Evolutionary conservation across 371 early-diverging fungal genomes (phyloP).

Genomic region (Nematocida sp.): DNA sequence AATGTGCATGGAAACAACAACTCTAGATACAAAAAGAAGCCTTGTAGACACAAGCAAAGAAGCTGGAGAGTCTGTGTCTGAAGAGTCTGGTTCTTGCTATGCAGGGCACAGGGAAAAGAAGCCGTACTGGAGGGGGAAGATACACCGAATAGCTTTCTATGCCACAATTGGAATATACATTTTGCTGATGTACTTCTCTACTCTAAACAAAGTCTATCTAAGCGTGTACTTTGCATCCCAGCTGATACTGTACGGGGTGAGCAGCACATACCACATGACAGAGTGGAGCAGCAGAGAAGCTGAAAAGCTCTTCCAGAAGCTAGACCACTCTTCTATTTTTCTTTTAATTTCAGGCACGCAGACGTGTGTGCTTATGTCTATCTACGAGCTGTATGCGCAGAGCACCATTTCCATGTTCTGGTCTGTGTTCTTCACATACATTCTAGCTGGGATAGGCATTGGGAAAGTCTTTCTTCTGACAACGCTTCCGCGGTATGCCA

Average conservation of each 20-base stretch:
- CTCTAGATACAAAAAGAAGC: background rate
- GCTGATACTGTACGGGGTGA: slow-evolving; percentile 63
- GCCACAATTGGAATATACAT: slow-evolving; percentile 25
- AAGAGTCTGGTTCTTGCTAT: background rate
- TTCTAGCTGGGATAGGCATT: slow-evolving; percentile 58
- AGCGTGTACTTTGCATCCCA: slow-evolving; percentile 57
- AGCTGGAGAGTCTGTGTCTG: background rate
- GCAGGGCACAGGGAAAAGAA: slow-evolving; percentile 15
- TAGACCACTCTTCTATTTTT: slow-evolving; percentile 65
- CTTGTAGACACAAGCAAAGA: background rate
- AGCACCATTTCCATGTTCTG: slow-evolving; percentile 21
- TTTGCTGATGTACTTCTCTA: background rate
- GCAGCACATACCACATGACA: slow-evolving; percentile 61
- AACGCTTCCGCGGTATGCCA: slow-evolving; percentile 53
- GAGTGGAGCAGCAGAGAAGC: slow-evolving; percentile 51
- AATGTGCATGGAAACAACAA: background rate
- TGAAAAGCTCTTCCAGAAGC: slow-evolving; percentile 47
- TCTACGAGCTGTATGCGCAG: background rate
- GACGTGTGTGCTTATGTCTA: slow-evolving; percentile 57
- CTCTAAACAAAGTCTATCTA: slow-evolving; percentile 18
- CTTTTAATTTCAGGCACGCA: slow-evolving; percentile 65
- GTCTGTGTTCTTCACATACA: slow-evolving; percentile 52
- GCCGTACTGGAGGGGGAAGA: slow-evolving; percentile 59
- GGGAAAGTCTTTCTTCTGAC: slow-evolving; percentile 56
- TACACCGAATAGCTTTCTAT: slow-evolving; percentile 62